Conservation (phyloP, 345 rosid genomes). For the Hibiscus syriacus region DNA sequence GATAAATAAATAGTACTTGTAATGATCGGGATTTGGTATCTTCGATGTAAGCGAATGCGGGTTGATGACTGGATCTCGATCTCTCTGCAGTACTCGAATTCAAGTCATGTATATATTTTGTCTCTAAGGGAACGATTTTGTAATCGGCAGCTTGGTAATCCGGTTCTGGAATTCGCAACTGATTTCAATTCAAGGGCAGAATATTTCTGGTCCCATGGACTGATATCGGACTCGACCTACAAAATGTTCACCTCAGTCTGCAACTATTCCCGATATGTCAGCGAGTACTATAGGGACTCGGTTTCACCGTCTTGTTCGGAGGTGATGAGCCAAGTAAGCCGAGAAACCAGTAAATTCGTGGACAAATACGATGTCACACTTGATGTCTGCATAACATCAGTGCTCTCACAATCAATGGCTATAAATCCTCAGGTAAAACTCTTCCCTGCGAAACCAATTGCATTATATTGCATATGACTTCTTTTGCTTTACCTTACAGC, state of each 20-base stretch:
- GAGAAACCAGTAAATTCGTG: constrained; percentile 62
- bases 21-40: background rate
- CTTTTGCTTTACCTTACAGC: constrained; percentile 21
- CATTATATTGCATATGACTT: background rate
- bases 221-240: constrained; percentile 62
- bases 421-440: constrained; percentile 39
- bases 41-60: background rate
- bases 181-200: constrained; percentile 73
- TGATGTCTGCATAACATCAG: constrained; percentile 58
- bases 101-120: background rate
- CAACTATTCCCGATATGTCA: constrained; percentile 56
- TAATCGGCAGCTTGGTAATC: constrained; percentile 51
- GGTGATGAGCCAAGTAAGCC: constrained; percentile 51
- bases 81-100: background rate
- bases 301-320: constrained; percentile 43
- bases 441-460: background rate
- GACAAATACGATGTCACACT: constrained; percentile 69
- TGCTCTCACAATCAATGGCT: constrained; percentile 44
- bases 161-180: constrained; percentile 53
- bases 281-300: constrained; percentile 48
- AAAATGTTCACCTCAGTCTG: constrained; percentile 52
- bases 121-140: background rate
- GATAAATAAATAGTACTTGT: background rate
- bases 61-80: background rate
- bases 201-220: constrained; percentile 76